Base-by-base conservation (phyloP, 2,329 filamentous ascomycete genomes). In the Parascedosporium putredinis region DNA sequence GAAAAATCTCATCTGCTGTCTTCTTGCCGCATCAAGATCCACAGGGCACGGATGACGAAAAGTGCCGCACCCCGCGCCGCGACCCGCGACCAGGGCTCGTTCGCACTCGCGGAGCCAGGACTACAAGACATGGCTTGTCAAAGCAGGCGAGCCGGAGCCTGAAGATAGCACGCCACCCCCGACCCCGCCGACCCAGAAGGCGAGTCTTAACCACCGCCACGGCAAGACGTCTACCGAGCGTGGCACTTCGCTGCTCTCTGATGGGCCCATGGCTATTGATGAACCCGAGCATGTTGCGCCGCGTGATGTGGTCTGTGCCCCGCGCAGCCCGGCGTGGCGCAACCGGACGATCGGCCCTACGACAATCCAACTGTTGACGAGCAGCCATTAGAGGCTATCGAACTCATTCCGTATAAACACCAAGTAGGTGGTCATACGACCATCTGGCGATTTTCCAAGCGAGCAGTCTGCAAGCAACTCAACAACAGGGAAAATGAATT, bases 401-500 rank as follows among this genome's bases (percentile, higher is more conserved):
- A 97, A 65, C 74, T 98, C 53, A 95, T 96, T 60, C 93, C 93
- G 2, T 98, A 96, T 67, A 88, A 88, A 56, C 93, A 98, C 67
- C 93, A 98, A 67, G 93, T 98, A 50, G 93, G 93, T 52, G 93
- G 93, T 1, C 93, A 98, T 64, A 96, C 89, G 5, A 96, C 91
- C 0, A 78, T 98, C 31, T 98, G 95, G 78, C 84, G 91, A 38
- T 97, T 98, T 63, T 97, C 93, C 16, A 83, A 88, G 56, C 81
- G 90, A 59, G 93, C 93, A 50, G 90, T 98, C 9, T 98, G 93
- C 74, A 98, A 98, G 68, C 89, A 96, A 68, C 78, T 98, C 61
- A 98, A 95, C 66, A 98, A 95, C 64, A 80, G 91, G 60, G 93
- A 98, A 64, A 98, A 98, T 66, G 88, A 95, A 67, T 98, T 98